phyloP scores from a whole-genome alignment of 148 eudicot species.

The Rheum nobile region DNA sequence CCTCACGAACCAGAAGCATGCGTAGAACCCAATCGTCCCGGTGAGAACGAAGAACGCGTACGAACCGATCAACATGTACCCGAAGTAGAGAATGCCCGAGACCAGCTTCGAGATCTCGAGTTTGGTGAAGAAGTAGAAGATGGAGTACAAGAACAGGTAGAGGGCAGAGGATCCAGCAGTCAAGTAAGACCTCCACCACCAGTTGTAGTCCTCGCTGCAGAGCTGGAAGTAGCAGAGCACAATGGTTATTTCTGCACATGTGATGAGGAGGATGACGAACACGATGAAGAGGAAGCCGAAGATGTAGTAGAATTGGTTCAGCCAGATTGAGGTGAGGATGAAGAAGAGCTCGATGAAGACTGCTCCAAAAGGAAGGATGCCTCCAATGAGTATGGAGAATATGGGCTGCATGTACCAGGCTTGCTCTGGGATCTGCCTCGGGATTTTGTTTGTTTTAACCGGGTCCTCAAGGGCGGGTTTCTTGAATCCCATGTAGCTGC shows the following conservation, averaged over 20 bases:
- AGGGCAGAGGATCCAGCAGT: constrained; percentile 45
- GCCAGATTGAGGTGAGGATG: constrained; percentile 45
- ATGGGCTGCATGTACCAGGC: constrained; percentile 48
- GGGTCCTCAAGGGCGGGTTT: constrained; percentile 39
- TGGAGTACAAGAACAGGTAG: constrained; percentile 41
- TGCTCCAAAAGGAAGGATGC: constrained; percentile 43
- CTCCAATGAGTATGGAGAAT: constrained; percentile 42
- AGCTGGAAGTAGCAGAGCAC: constrained; percentile 52
- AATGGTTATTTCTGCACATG: constrained; percentile 38
- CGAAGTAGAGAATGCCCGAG: constrained; percentile 35
- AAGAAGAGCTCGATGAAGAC: constrained; percentile 49
- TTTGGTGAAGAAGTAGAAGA: constrained; percentile 46
- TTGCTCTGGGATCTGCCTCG: constrained; percentile 37
- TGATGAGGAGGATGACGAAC: constrained; percentile 35
- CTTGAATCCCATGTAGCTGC: constrained; percentile 41
- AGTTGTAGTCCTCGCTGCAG: constrained; percentile 45
- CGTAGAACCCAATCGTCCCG: constrained; percentile 34
- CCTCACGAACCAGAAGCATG: constrained; percentile 39
- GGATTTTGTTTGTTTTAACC: constrained; percentile 42
- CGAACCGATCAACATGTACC: constrained; percentile 35
- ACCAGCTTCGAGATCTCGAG: constrained; percentile 38
- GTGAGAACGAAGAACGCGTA: constrained; percentile 37
- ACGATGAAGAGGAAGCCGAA: constrained; percentile 44
- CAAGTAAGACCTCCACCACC: constrained; percentile 54
- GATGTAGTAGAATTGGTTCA: constrained; percentile 51